Evolutionary conservation across 305 asterid species (phyloP), one percentile per base, ranked within the genome.

Genomic region (Solanum aculeatissimum): DNA sequence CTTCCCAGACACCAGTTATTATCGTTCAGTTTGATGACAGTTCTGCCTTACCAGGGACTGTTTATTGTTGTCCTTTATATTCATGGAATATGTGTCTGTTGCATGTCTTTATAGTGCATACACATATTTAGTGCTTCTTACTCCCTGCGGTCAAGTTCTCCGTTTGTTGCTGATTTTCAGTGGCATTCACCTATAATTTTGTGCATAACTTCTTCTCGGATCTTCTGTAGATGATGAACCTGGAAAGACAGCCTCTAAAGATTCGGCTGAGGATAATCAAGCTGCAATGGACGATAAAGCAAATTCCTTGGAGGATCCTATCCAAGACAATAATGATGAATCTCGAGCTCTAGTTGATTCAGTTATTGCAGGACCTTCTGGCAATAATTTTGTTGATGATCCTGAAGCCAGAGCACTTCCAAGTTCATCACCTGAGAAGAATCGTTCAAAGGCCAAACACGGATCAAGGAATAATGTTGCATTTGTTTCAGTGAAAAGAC

Each of bases 401-500:
- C 23, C 9, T 27, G 90, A 78, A 85, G 55, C 49, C 43, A 80
- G 82, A 82, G 62, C 23, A 42, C 84, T 70, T 68, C 62, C 88
- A 45, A 80, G 84, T 66, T 47, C 85, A 65, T 54, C 91, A 78
- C 84, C 83, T 7, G 40, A 1, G 62, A 65, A 86, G 38, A 79
- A 53, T 54, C 88, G 86, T 19, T 54, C 79, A 45, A 87, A 88
- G 81, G 83, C 80, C 83, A 89, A 83, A 83, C 83, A 69, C 45
- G 87, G 58, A 60, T 70, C 88, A 3, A 88, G 89, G 86, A 89
- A 88, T 78, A 92, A 84, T 85, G 98, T 95, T 42, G 98, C 98
- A 1, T 96, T 95, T 83, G 87, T 96, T 58, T 83, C 97, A 7
- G 91, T 95, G 83, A 90, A 88, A 84, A 91, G 82, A 82, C 92